phyloP scores from a whole-genome alignment of 139 green algal species.

The Coccomyxa sp. region DNA sequence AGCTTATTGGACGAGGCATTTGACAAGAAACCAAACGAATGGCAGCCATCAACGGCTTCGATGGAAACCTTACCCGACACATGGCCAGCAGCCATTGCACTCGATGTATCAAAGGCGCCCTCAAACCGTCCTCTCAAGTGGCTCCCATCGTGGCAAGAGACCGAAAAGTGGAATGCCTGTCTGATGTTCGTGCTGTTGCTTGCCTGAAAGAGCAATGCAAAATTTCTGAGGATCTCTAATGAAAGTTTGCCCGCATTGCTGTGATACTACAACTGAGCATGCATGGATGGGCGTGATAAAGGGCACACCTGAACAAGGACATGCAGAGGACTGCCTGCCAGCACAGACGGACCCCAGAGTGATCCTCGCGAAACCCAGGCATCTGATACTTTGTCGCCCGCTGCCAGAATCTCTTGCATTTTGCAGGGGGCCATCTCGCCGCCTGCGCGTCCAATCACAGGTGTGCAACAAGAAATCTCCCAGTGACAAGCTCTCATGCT shows the following conservation, averaged over 20 bases:
- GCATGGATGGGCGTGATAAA: not conserved
- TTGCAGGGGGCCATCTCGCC: not conserved
- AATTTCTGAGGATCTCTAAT: not conserved
- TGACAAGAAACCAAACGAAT: not conserved
- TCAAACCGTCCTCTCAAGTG: not conserved
- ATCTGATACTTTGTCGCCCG: not conserved
- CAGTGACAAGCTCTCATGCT: not conserved
- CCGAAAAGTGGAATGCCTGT: too few relatives aligned
- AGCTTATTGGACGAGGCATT: not conserved
- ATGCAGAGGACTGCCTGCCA: slow-evolving; percentile 14
- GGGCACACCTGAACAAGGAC: slow-evolving; percentile 11
- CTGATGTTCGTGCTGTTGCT: not conserved
- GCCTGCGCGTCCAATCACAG: not conserved
- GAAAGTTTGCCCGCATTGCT: not conserved
- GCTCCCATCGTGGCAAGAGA: not conserved
- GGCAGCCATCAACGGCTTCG: not conserved
- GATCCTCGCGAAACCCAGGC: too few relatives aligned
- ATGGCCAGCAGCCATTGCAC: not conserved
- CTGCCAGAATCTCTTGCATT: not conserved
- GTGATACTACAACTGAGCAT: not conserved
- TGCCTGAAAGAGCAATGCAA: not conserved
- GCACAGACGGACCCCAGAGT: not conserved
- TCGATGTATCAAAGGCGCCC: not conserved
- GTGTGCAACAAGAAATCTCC: not conserved
- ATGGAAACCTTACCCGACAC: not conserved